These are phyloP conservation scores for Ambrosiella beaveri DNA, from an alignment of 2,329 filamentous ascomycete genomes.

Conservation along the genomic window DNA sequence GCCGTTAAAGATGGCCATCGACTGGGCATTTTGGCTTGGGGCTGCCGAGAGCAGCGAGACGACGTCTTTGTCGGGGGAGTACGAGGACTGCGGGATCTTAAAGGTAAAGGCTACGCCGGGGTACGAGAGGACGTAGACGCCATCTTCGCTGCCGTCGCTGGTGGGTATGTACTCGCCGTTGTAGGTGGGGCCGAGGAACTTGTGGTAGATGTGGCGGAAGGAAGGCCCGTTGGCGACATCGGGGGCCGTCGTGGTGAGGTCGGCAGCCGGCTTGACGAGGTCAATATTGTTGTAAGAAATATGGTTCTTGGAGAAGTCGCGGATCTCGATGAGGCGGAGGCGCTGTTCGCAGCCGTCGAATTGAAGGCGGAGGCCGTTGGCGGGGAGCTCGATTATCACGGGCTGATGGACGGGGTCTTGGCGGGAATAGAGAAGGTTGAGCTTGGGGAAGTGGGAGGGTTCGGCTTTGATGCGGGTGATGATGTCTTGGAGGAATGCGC, in stretches of 20 bases:
- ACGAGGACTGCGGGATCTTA: slow-evolving; percentile 54
- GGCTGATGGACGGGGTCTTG: slow-evolving; percentile 56
- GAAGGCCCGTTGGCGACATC: slow-evolving; percentile 39
- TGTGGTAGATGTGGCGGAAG: slow-evolving; percentile 81
- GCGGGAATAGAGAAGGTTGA: slow-evolving; percentile 70
- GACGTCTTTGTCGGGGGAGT: slow-evolving; percentile 62
- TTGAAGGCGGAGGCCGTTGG: slow-evolving; percentile 74
- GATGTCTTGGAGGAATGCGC: slow-evolving; percentile 79
- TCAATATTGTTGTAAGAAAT: slow-evolving; percentile 69
- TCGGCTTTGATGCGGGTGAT: slow-evolving; percentile 77
- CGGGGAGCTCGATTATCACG: slow-evolving; percentile 57
- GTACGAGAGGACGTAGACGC: slow-evolving; percentile 82
- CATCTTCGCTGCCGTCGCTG: slow-evolving; percentile 28
- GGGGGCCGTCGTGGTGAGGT: not conserved
- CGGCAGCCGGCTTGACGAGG: slow-evolving; percentile 44
- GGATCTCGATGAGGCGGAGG: slow-evolving; percentile 73
- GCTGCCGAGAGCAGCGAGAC: slow-evolving; percentile 71
- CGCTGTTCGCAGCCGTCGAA: slow-evolving; percentile 92
- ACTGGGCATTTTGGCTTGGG: slow-evolving; percentile 56
- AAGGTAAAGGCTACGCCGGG: slow-evolving; percentile 91
- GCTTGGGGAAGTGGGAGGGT: slow-evolving; percentile 61
- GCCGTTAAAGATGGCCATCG: slow-evolving; percentile 83
- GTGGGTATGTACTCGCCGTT: slow-evolving; percentile 70
- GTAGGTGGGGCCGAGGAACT: slow-evolving; percentile 84
- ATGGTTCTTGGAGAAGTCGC: slow-evolving; percentile 73